These are phyloP conservation scores for Mycena filopes DNA, from an alignment of 768 basidiomycete species.

Conservation along the genomic window DNA sequence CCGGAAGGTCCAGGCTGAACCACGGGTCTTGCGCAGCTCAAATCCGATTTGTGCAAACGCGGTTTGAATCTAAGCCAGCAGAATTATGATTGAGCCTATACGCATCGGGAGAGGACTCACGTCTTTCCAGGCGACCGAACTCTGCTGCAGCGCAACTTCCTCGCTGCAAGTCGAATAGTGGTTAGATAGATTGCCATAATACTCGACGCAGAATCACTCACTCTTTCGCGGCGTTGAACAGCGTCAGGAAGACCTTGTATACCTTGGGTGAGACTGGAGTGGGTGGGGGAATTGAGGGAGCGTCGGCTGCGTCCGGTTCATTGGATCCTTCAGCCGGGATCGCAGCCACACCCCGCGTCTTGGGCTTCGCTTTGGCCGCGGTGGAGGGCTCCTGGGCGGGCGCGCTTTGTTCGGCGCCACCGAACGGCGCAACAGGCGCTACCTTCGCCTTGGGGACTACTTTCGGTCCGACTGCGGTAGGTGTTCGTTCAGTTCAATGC, in stretches of 20 bases:
- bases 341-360: slow-evolving; percentile 3
- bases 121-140: slow-evolving; percentile 18
- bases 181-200: no score
- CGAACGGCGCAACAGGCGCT: slow-evolving; percentile 6
- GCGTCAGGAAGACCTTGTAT: slow-evolving; percentile 11
- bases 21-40: slow-evolving; percentile 2
- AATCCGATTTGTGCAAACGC: slow-evolving; percentile 11
- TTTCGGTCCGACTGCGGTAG: background rate
- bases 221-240: slow-evolving; percentile 10
- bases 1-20: slow-evolving; percentile 22
- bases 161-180: background rate
- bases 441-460: background rate
- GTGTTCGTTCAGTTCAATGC: background rate
- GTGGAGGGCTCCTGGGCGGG: background rate
- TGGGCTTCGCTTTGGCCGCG: background rate
- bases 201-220: background rate
- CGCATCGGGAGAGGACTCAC: background rate
- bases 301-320: no score
- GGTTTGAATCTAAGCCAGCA: slow-evolving; percentile 1
- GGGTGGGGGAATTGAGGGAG: background rate
- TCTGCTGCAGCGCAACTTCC: slow-evolving; percentile 6
- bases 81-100: background rate
- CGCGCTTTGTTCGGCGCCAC: slow-evolving; percentile 8
- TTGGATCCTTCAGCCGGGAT: background rate
- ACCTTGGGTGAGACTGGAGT: background rate